Conservation (phyloP, 495 filamentous ascomycete species). For the Peziza echinospora region DNA sequence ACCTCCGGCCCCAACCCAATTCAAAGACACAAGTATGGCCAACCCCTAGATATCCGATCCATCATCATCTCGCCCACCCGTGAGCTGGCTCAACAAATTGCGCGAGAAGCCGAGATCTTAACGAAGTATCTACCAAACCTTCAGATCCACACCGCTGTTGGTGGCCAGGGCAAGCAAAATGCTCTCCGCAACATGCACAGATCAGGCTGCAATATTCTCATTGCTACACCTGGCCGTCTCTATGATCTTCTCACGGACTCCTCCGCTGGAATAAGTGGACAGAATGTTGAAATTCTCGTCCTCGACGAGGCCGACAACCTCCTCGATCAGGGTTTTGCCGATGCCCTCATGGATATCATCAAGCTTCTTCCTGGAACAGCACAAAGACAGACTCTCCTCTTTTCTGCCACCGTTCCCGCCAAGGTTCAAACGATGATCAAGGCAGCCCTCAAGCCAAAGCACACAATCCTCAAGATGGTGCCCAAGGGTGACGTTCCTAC, state of each 20-base stretch:
- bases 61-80: slow-evolving; percentile 87
- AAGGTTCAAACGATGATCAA: slow-evolving; percentile 65
- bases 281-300: slow-evolving; percentile 56
- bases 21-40: slow-evolving; percentile 29
- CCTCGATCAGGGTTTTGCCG: slow-evolving; percentile 72
- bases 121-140: slow-evolving; percentile 37
- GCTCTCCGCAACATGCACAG: slow-evolving; percentile 40
- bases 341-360: slow-evolving; percentile 51
- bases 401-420: slow-evolving; percentile 73
- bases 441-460: slow-evolving; percentile 43
- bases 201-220: slow-evolving; percentile 68
- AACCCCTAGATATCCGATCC: slow-evolving; percentile 48
- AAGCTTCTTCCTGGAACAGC: slow-evolving; percentile 36
- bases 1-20: slow-evolving; percentile 22
- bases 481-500: slow-evolving; percentile 58
- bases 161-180: slow-evolving; percentile 52
- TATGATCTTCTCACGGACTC: slow-evolving; percentile 62
- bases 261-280: slow-evolving; percentile 40
- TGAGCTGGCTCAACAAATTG: slow-evolving; percentile 90
- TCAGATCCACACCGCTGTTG: slow-evolving; percentile 67
- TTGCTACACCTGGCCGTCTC: slow-evolving; percentile 79
- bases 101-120: slow-evolving; percentile 56
- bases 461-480: slow-evolving; percentile 68
- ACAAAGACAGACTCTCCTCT: slow-evolving; percentile 73
- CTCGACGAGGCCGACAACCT: slow-evolving; percentile 89